Percentiles rank a stretch among this genome's conserved stretches.
These are phyloP conservation scores for Neonothopanus nambi DNA, from an alignment of 1,284 basidiomycete genomes.

Conservation along the genomic window DNA sequence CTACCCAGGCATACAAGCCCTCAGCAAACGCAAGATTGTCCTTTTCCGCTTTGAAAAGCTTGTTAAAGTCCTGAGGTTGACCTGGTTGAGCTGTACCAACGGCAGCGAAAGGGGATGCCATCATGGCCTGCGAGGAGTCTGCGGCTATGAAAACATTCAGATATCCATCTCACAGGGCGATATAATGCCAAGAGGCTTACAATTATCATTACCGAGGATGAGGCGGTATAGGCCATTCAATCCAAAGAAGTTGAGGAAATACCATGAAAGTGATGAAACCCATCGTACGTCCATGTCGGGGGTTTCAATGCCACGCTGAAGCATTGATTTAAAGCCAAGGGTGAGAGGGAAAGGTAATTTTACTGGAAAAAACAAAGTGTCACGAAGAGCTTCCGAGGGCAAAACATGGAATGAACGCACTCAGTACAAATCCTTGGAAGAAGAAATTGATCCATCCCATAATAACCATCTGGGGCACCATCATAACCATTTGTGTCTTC, in stretches of 20 bases:
- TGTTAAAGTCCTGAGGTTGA: slow-evolving; percentile 81
- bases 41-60: slow-evolving; percentile 88
- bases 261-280: slow-evolving; percentile 99
- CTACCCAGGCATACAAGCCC: slow-evolving; percentile 81
- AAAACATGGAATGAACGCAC: slow-evolving; percentile 49
- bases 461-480: slow-evolving; percentile 97
- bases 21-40: slow-evolving; percentile 94
- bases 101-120: slow-evolving; percentile 71
- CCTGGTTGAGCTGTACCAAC: slow-evolving; percentile 52
- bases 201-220: slow-evolving; percentile 89
- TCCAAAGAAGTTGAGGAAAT: slow-evolving; percentile 98
- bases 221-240: slow-evolving; percentile 94
- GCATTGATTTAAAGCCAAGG: slow-evolving; percentile 97
- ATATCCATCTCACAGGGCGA: too few relatives aligned
- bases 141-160: slow-evolving; percentile 53
- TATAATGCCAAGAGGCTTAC: slow-evolving; percentile 46
- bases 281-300: slow-evolving; percentile 97
- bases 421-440: slow-evolving; percentile 97
- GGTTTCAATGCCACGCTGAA: slow-evolving; percentile 95
- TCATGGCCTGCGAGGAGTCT: slow-evolving; percentile 75
- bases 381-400: background rate
- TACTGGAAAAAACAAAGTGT: slow-evolving; percentile 49
- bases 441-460: slow-evolving; percentile 99
- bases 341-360: slow-evolving; percentile 97
- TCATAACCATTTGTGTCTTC: slow-evolving; percentile 99